Evolutionary conservation across 2,329 filamentous ascomycete species (phyloP).

Genomic region (Claviceps paspali): DNA sequence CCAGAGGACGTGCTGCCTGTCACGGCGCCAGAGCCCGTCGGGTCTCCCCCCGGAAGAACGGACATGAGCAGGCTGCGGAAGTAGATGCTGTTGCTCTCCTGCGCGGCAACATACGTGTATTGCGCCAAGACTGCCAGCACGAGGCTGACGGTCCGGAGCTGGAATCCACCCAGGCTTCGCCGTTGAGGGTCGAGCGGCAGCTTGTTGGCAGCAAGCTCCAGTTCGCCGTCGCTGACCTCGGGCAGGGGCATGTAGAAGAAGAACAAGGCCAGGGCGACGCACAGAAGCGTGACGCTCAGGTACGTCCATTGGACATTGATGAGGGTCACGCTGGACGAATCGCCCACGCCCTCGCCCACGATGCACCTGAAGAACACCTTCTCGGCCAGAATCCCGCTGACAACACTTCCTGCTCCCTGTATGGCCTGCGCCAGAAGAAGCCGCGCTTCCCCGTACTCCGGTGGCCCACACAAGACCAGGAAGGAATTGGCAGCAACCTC

Average conservation of each 20-base stretch:
- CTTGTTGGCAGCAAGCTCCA: constrained; percentile 30
- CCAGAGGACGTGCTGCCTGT: constrained; percentile 15
- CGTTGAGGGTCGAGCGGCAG: constrained; percentile 36
- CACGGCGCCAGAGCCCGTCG: constrained; percentile 10
- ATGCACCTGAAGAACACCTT: constrained; percentile 57
- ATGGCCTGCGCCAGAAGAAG: constrained; percentile 62
- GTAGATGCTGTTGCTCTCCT: constrained; percentile 49
- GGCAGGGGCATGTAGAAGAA: constrained; percentile 55
- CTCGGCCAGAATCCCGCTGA: constrained; percentile 58
- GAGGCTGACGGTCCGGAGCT: constrained; percentile 41
- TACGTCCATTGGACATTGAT: constrained; percentile 76
- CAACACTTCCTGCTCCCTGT: constrained; percentile 58
- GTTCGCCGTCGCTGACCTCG: constrained; percentile 41
- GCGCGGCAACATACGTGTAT: constrained; percentile 64
- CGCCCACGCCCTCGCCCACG: constrained; percentile 16
- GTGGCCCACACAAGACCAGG: constrained; percentile 54
- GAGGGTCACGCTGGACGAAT: constrained; percentile 29
- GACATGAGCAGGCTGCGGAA: constrained; percentile 37
- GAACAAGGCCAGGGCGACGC: constrained; percentile 52
- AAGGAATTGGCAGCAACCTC: constrained; percentile 75
- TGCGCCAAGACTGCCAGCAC: constrained; percentile 60
- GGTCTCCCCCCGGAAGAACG: constrained; percentile 17
- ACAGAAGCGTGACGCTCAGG: constrained; percentile 62
- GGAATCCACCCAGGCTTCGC: constrained; percentile 31
- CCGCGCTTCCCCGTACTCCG: constrained; percentile 57